Evolutionary conservation across 495 filamentous ascomycete species (phyloP), one percentile per base, ranked within the genome.

Genomic region (Rostrohypoxylon terebratum): DNA sequence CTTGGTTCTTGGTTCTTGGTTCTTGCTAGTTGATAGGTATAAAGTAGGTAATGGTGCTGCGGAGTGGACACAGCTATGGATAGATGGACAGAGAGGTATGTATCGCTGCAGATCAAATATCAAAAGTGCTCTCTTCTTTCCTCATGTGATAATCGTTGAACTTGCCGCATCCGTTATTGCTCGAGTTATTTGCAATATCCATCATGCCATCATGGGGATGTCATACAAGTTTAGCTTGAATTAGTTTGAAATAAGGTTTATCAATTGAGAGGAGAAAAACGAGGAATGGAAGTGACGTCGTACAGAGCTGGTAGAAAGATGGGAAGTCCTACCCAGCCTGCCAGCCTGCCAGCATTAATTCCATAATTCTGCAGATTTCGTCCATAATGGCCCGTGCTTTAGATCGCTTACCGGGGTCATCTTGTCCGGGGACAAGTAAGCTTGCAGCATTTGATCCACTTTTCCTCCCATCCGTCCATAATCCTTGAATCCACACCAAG

Each of bases 371-470:
- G 47, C 23, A 51, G 47, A 25, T 33, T 31, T 23, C 13, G 16
- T 8, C 23, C 10, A n/a, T 7, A 54, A n/a, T 55, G 51, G 51
- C 9, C 51, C 51, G n/a, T 36, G 51, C 51, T n/a, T 54, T 1
- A 33, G 31, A 34, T 36, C 51, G 51, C 51, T 55, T 55, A 54
- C 31, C 31, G 51, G 51, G 51, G 16, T 51, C 31, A 34, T 7
- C 5, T 36, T 18, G 51, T 34, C 28, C 51, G 28, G 28, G 51
- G 51, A 47, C 47, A 23, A 36, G 51, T 36, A 53, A 53, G 18
- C 45, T 23, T 61, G 57, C 47, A 61, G 47, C 47, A 45, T 36
- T 14, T 6, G 48, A 58, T 23, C 69, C 69, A 65, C 71, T 68
- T 69, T 69, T 68, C 28, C 31, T 14, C 14, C 63, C 63, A 42